phyloP scores from a whole-genome alignment of 2,329 filamentous ascomycete species.

The Hypoxylon rubiginosum region DNA sequence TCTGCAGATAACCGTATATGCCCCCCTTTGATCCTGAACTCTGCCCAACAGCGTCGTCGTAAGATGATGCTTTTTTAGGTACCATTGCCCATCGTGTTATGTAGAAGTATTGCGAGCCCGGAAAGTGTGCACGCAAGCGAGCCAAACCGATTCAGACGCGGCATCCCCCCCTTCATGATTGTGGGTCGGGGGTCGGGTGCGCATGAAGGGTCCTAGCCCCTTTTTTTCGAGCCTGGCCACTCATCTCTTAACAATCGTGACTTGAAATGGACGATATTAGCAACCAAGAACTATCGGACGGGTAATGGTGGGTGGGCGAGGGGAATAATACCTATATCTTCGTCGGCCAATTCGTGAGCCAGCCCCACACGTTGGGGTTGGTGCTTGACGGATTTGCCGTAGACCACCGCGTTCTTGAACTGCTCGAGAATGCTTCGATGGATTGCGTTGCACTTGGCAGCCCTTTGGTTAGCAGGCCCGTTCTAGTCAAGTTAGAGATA shows the following conservation, averaged over 20 bases:
- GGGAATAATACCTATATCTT: constrained; percentile 84
- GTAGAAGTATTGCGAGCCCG: constrained; percentile 42
- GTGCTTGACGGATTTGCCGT: constrained; percentile 98
- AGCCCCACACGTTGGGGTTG: constrained; percentile 96
- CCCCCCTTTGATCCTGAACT: constrained; percentile 46
- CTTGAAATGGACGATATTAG: constrained; percentile 55
- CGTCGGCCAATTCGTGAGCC: constrained; percentile 90
- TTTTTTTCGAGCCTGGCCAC: constrained; percentile 50
- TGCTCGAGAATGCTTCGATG: constrained; percentile 96
- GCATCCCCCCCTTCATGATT: constrained; percentile 28
- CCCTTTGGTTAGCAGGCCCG: constrained; percentile 55
- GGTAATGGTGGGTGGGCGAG: constrained; percentile 34
- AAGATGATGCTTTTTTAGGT: constrained; percentile 45
- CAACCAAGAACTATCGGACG: constrained; percentile 29
- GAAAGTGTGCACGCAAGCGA: constrained; percentile 39
- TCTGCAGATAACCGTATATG: constrained; percentile 48
- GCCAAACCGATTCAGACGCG: constrained; percentile 30
- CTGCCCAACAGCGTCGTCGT: constrained; percentile 49
- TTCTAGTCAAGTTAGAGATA: constrained; percentile 37
- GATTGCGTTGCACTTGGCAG: constrained; percentile 88
- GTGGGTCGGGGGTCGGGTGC: constrained; percentile 42
- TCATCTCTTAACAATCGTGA: constrained; percentile 78
- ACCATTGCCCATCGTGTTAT: constrained; percentile 43
- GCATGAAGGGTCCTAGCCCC: constrained; percentile 41
- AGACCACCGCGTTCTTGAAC: constrained; percentile 95